phyloP scores from a whole-genome alignment of 768 basidiomycete species.

The Bullera alba region DNA sequence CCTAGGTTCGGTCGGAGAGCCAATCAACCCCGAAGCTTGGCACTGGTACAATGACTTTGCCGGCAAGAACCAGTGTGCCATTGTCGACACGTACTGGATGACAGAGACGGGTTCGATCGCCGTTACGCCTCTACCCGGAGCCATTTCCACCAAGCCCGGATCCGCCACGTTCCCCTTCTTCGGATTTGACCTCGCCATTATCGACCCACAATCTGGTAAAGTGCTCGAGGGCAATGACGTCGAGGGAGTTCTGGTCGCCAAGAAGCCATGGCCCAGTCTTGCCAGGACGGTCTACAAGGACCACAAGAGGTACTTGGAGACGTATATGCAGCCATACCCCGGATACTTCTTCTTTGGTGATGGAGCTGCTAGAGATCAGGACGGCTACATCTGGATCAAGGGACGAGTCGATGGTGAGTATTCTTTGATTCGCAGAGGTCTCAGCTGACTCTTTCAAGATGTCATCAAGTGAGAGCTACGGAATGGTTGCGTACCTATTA shows the following conservation, averaged over 20 bases:
- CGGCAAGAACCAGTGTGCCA: constrained; percentile 76
- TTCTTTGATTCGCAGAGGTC: not conserved
- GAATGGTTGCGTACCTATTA: not conserved
- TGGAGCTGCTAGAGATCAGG: constrained; percentile 84
- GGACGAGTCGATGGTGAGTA: constrained; percentile 83
- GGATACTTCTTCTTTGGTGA: constrained; percentile 97
- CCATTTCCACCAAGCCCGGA: constrained; percentile 91
- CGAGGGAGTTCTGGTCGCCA: constrained; percentile 83
- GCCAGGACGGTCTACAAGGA: constrained; percentile 87
- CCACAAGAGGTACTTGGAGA: constrained; percentile 75
- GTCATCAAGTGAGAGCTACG: constrained; percentile 82
- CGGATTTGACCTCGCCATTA: constrained; percentile 78
- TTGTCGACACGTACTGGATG: constrained; percentile 85
- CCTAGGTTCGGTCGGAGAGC: constrained; percentile 90
- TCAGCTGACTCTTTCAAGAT: constrained; percentile 50
- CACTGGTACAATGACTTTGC: constrained; percentile 97
- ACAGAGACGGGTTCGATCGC: constrained; percentile 97
- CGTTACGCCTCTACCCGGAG: constrained; percentile 91
- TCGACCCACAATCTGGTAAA: constrained; percentile 75
- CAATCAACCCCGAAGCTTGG: constrained; percentile 99
- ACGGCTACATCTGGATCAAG: constrained; percentile 99
- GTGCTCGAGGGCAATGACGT: constrained; percentile 67
- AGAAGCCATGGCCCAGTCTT: constrained; percentile 88
- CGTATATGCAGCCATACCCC: constrained; percentile 78
- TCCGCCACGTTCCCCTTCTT: constrained; percentile 98